Base-by-base conservation (phyloP, 2,329 filamentous ascomycete species). In the Endoconidiophora polonica region DNA sequence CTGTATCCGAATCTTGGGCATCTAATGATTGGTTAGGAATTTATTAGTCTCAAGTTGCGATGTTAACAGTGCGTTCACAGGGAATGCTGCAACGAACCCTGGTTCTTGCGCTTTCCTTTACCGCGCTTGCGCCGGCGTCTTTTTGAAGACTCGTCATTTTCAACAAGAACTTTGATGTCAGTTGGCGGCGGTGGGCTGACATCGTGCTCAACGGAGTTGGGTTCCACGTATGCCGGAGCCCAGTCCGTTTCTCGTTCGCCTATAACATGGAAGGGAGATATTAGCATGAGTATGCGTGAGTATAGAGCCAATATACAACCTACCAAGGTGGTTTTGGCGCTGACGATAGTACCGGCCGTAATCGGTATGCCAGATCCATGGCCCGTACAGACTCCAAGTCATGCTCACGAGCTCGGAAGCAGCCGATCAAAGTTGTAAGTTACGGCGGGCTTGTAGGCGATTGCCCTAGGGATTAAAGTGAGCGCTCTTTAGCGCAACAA, bases 251-350 rank as follows among this genome's bases (percentile, higher is more conserved):
- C 22, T 16, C 52, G 29, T 39, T 47, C 49, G n/a, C 44, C 36
- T 41, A 46, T 20, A 14, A 20, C 22, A 33, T 33, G 12, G 26
- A 33, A 1, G 3, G 3, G 7, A 33, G 5, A 5, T 33, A 10
- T 33, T 5, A 33, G 26, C 26, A 9, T 33, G 26, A 33, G 26
- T 33, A 33, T 10, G 12, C 12, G 5, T 33, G 26, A 6, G 26
- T 33, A 33, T 33, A 33, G 26, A 33, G 7, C 26, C 26, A 42
- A n/a, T 3, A 44, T 5, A 43, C 53, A 33, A 55, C 55, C 5
- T 57, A 65, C 63, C 63, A 46, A 59, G 54, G 37, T 44, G 48
- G 45, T 61, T 57, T 52, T 55, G 53, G 42, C 61, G 57, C 16
- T 57, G 56, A 46, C 59, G 60, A 45, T 60, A 65, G 44, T 61